Evolutionary conservation across 1,284 basidiomycete species (phyloP).

Genomic region (Wolfiporia cocos): DNA sequence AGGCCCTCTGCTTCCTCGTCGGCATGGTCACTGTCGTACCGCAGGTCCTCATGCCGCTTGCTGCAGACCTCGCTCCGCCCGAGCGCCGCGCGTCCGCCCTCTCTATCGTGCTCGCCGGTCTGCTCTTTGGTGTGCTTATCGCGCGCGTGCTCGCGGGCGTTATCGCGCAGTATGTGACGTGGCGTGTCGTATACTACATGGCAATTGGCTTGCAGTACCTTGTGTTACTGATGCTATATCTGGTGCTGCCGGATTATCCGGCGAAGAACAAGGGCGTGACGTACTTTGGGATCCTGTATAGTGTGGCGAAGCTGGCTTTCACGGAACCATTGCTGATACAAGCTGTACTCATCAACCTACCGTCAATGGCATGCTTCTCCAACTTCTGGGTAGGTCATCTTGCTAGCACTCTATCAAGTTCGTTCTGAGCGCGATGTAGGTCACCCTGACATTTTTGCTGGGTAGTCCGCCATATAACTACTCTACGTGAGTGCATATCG

Average conservation of each 20-base stretch:
- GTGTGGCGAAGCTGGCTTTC: constrained; percentile 39
- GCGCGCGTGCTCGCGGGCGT: constrained; percentile 44
- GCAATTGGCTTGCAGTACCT: constrained; percentile 34
- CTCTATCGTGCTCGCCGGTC: constrained; percentile 43
- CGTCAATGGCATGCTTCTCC: constrained; percentile 34
- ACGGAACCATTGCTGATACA: constrained; percentile 49
- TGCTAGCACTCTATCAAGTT: too few species aligned
- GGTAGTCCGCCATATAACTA: constrained; percentile 42
- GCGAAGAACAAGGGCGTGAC: constrained; percentile 35
- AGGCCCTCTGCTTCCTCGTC: constrained; percentile 41
- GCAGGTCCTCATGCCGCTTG: constrained; percentile 43
- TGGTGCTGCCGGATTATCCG: constrained; percentile 45
- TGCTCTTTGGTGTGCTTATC: constrained; percentile 43
- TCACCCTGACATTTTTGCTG: constrained; percentile 45
- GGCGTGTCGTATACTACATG: constrained; percentile 43
- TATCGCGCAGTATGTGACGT: constrained; percentile 38
- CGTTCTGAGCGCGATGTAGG: neutral
- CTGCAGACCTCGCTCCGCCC: constrained; percentile 47
- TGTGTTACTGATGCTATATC: constrained; percentile 34
- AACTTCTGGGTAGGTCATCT: constrained; percentile 45
- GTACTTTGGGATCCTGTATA: constrained; percentile 39
- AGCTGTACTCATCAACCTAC: constrained; percentile 35
- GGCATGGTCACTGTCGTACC: constrained; percentile 39
- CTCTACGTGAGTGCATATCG: constrained; percentile 24
- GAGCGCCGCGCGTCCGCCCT: constrained; percentile 42